A percentile compares a stretch with the other conserved stretches of the same genome.
phyloP scores from a whole-genome alignment of 441 rosid species.

The Eutrema salsugineum region DNA sequence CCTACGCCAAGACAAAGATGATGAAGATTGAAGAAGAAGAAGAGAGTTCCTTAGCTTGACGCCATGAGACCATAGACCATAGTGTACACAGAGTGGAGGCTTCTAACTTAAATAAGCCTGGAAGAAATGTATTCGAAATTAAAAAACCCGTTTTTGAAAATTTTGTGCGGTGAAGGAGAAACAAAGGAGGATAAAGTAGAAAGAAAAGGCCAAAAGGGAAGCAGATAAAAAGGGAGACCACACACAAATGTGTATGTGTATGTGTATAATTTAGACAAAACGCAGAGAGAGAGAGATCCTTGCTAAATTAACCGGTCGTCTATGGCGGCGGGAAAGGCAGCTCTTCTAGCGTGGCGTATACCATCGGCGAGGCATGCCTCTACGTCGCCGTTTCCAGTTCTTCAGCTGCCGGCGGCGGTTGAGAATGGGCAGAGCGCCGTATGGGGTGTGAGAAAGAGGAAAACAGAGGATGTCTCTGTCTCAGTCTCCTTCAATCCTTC shows the following conservation, averaged over 20 bases:
- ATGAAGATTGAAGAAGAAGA: neutral
- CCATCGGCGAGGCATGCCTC: constrained; percentile 28
- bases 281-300: neutral
- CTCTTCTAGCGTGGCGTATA: constrained; percentile 30
- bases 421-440: neutral
- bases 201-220: constrained; percentile 5
- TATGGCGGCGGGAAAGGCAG: constrained; percentile 49
- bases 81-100: too few species aligned
- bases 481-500: constrained; percentile 83
- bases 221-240: constrained; percentile 2
- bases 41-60: neutral
- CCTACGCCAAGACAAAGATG: too few species aligned
- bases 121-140: neutral
- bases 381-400: constrained; percentile 11
- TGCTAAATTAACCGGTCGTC: neutral
- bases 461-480: constrained; percentile 38
- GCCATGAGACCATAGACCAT: too few species aligned
- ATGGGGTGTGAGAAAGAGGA: constrained; percentile 13
- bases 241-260: neutral
- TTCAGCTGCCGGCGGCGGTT: constrained; percentile 28
- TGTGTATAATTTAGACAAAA: neutral
- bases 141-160: too few species aligned
- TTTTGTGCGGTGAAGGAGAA: neutral
- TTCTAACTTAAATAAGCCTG: too few species aligned
- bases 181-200: neutral